A percentile compares a stretch with the other conserved stretches of the same genome.
phyloP scores from a whole-genome alignment of 2,329 filamentous ascomycete genomes.

The Neonectria magnoliae region DNA sequence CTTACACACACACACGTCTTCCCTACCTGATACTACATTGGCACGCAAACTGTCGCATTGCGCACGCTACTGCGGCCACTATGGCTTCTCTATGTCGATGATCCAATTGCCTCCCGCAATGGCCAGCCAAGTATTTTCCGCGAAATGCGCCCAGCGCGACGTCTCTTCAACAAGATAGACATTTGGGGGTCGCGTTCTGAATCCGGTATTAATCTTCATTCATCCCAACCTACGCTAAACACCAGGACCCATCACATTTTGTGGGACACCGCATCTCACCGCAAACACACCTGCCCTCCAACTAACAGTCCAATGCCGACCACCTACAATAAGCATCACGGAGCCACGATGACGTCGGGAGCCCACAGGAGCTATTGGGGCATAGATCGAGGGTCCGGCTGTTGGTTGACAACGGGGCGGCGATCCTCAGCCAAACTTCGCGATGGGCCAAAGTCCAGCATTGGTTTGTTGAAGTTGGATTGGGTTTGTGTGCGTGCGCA shows the following conservation, averaged over 20 bases:
- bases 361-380: conserved; percentile 24
- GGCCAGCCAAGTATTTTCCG: neutral
- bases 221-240: conserved; percentile 34
- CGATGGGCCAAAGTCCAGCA: neutral
- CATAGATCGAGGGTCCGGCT: conserved; percentile 25
- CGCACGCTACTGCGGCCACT: conserved; percentile 18
- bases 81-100: conserved; percentile 12
- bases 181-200: conserved; percentile 25
- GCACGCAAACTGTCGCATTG: conserved; percentile 17
- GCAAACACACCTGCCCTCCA: conserved; percentile 25
- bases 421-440: conserved; percentile 1
- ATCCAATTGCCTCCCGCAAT: neutral
- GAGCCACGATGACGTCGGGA: conserved; percentile 37
- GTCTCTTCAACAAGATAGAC: neutral
- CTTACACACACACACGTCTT: neutral
- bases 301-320: conserved; percentile 5
- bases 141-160: neutral
- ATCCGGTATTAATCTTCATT: conserved; percentile 39
- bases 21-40: conserved; percentile 20
- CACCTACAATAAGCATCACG: neutral
- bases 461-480: conserved; percentile 9
- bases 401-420: neutral
- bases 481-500: conserved; percentile 14
- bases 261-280: conserved; percentile 33
- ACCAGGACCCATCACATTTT: conserved; percentile 27